phyloP scores from a whole-genome alignment of 75 land plant genomes.

The Azolla pinnata region DNA sequence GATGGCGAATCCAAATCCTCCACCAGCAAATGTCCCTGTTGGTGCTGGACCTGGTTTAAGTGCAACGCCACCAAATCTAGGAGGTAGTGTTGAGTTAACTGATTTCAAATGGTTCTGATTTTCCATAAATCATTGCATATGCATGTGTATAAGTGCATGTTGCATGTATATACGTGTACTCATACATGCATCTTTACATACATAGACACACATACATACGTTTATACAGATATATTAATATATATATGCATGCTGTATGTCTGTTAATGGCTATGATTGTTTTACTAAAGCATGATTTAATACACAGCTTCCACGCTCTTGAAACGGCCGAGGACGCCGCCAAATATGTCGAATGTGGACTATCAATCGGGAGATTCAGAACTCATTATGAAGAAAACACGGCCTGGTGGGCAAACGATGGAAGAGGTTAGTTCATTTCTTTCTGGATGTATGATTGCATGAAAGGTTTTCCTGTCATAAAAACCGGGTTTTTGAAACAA shows the following conservation, averaged over 20 bases:
- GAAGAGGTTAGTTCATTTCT: slow-evolving; percentile 49
- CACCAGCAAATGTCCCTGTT: slow-evolving; percentile 54
- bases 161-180: too few relatives aligned
- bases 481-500: too few relatives aligned
- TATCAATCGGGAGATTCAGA: slow-evolving; percentile 88
- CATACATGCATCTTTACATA: too few relatives aligned
- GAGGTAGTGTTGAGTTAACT: too few relatives aligned
- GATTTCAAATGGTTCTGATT: too few relatives aligned
- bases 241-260: too few relatives aligned
- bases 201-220: too few relatives aligned
- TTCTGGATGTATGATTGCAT: not conserved
- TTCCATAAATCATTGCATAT: too few relatives aligned
- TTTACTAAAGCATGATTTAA: not conserved
- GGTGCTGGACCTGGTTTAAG: slow-evolving; percentile 54
- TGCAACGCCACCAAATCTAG: slow-evolving; percentile 53
- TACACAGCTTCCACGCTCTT: slow-evolving; percentile 48
- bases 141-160: too few relatives aligned
- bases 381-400: slow-evolving; percentile 61
- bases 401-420: slow-evolving; percentile 44
- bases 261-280: too few relatives aligned
- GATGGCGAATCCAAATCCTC: slow-evolving; percentile 71
- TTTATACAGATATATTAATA: too few relatives aligned
- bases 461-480: too few relatives aligned
- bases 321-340: slow-evolving; percentile 70
- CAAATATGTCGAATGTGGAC: slow-evolving; percentile 46